Conservation (phyloP, 2,329 filamentous ascomycete genomes). For the Pseudocercospora vitis region DNA sequence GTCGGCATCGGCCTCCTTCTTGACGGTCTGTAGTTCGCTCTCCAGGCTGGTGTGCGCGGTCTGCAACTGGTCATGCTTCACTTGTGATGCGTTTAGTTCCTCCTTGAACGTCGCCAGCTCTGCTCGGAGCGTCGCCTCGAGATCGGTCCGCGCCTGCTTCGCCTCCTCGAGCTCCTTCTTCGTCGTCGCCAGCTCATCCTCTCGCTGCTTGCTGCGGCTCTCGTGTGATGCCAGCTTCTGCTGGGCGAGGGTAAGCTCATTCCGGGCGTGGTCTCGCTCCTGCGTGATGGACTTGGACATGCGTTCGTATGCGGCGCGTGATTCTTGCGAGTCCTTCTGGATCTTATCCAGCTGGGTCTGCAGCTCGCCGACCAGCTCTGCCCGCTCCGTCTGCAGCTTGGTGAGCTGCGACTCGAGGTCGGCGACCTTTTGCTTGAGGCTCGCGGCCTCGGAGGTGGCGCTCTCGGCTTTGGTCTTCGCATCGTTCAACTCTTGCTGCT, state of each 20-base stretch:
- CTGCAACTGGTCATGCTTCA: slow-evolving; percentile 17
- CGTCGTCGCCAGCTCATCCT: slow-evolving; percentile 17
- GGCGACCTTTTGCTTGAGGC: slow-evolving; percentile 18
- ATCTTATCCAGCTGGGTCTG: slow-evolving; percentile 17
- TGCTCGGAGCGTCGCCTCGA: slow-evolving; percentile 18
- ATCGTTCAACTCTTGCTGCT: slow-evolving; percentile 19
- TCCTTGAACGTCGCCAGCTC: slow-evolving; percentile 21
- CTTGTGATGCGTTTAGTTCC: slow-evolving; percentile 14
- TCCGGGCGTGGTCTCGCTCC: slow-evolving; percentile 28
- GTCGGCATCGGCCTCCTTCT: slow-evolving; percentile 18
- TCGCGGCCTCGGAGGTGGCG: slow-evolving; percentile 15
- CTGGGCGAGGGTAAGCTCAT: slow-evolving; percentile 21
- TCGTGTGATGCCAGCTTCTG: slow-evolving; percentile 17
- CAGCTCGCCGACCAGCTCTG: slow-evolving; percentile 15
- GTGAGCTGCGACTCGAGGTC: slow-evolving; percentile 20
- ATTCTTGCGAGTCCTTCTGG: slow-evolving; percentile 17
- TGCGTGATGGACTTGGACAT: slow-evolving; percentile 26
- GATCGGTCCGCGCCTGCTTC: slow-evolving; percentile 14
- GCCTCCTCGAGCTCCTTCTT: slow-evolving; percentile 20
- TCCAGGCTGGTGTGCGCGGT: slow-evolving; percentile 15
- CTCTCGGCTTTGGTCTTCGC: slow-evolving; percentile 16
- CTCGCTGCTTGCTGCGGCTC: slow-evolving; percentile 14
- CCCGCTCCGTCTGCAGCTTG: slow-evolving; percentile 15
- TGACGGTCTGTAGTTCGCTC: slow-evolving; percentile 16
- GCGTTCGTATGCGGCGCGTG: slow-evolving; percentile 21